Base-by-base conservation (phyloP, 192 early-diverging fungal genomes). In the Coemansia aciculifera region DNA sequence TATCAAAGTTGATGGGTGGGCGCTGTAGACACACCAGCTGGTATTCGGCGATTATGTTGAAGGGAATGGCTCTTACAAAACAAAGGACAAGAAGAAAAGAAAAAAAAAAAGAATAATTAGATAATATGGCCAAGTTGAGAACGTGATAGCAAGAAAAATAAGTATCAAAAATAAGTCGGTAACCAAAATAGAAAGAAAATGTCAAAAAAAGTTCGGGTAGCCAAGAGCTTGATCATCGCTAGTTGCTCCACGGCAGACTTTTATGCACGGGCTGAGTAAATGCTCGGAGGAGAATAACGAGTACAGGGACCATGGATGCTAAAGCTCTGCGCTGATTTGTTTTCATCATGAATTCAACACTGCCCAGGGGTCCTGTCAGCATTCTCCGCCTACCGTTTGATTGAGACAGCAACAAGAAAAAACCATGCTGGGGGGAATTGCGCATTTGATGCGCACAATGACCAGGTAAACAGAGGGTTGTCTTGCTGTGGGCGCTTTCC, bases 371-470 rank as follows among this genome's bases (percentile, higher is more conserved):
- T 57, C 54, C 54, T 57, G 46, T 17, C 54, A 31, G 54, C 54
- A 57, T 57, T 57, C 54, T 31, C 52, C 12, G 15, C 52, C 52
- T 29, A 3, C 24, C 24, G 49, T 52, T 52, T 52, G 51, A 54
- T 31, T 54, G 51, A 54, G 51, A 34, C 31, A 57, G 54, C 27
- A 34, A 32, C 31, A 57, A 54, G 15, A 49, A 49, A 49, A 19
- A 7, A 49, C 2, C 51, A 29, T 27, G 10, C 51, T 32, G 54
- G 54, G 54, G 27, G 27, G 24, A 32, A 32, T 34, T 57, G 54
- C 31, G 54, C 54, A 57, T 57, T 57, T 57, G 54, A 57, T 57
- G 15, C 24, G 29, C 54, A 57, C 54, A 57, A 57, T 57, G 54
- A 29, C 54, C 13, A 17, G 51, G 43, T 44, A 23, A 51, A 51